Evolutionary conservation across 2,329 filamentous ascomycete species (phyloP).

Genomic region (Chaetomiaceae sp.): DNA sequence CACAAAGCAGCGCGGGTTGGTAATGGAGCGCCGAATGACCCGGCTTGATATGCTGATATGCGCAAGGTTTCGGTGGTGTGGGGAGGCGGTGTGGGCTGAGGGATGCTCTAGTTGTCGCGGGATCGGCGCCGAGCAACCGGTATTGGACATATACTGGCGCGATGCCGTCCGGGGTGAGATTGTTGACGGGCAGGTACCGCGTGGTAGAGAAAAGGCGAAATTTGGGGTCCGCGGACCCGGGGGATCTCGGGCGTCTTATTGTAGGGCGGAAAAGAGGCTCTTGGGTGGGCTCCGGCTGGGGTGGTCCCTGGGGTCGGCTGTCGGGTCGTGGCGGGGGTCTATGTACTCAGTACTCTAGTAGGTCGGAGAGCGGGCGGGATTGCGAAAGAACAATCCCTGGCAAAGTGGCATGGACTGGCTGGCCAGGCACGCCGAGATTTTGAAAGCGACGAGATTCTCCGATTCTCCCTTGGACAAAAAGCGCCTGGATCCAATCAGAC

Average conservation of each 20-base stretch:
- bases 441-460: constrained; percentile 1
- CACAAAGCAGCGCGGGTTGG: neutral
- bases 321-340: constrained; percentile 22
- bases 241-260: constrained; percentile 14
- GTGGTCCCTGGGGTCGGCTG: constrained; percentile 13
- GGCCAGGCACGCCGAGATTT: neutral
- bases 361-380: constrained; percentile 9
- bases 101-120: neutral
- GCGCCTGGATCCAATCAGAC: neutral
- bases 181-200: neutral
- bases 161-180: neutral
- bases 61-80: neutral
- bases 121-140: constrained; percentile 15
- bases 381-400: constrained; percentile 6
- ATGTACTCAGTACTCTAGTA: too few relatives aligned
- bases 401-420: constrained; percentile 2
- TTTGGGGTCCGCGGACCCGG: constrained; percentile 21
- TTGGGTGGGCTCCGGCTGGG: constrained; percentile 12
- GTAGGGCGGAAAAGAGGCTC: constrained; percentile 10
- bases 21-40: neutral
- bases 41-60: too few relatives aligned
- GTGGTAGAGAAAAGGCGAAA: constrained; percentile 12
- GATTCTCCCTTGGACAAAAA: too few relatives aligned
- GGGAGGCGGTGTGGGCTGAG: neutral
- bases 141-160: too few relatives aligned